Evolutionary conservation across 2,329 filamentous ascomycete genomes (phyloP), one percentile per base, ranked within the genome.

Genomic region (Claviceps pusilla): DNA sequence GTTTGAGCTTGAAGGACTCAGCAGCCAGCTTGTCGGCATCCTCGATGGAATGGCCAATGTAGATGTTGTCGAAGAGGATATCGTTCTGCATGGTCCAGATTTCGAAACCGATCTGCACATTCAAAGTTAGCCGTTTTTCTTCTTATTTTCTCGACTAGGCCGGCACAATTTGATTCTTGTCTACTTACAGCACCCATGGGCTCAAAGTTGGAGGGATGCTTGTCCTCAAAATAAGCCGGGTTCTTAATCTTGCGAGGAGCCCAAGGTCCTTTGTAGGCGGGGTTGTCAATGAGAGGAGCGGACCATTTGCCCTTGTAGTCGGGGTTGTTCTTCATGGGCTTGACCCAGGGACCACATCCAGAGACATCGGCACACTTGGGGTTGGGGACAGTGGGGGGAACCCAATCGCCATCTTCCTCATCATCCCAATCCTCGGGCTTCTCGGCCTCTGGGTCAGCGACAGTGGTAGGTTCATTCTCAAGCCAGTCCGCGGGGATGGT

Each of bases 41-140:
- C 67, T 89, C 89, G 62, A 93, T 71, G 24, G 91, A 97, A 83
- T 98, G 93, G 59, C 93, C 93, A 69, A 98, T 89, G 82, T 97
- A 98, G 78, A 98, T 94, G 84, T 98, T 98, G 82, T 97, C 89
- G 66, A 98, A 97, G 65, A 96, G 85, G 64, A 98, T 97, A 68
- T 96, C 87, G 71, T 84, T 95, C 76, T 96, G 91, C 93, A 98
- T 98, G 65, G 93, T 97, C 93, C 93, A 98, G 75, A 98, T 91
- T 74, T 98, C 93, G 67, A 97, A 97, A 64, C 93, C 93, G 74
- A 97, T 90, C 86, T 89, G 66, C 24, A 9, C 16, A 29, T 12
- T 37, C 9, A 28, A 16, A 11, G 41, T 28, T 57, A 66, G 63
- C 59, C 59, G 52, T 43, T 7, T 16, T 19, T 12, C n/a, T 39